Base-by-base conservation (phyloP, 2,329 filamentous ascomycete species). In the Fonsecaea monophora region DNA sequence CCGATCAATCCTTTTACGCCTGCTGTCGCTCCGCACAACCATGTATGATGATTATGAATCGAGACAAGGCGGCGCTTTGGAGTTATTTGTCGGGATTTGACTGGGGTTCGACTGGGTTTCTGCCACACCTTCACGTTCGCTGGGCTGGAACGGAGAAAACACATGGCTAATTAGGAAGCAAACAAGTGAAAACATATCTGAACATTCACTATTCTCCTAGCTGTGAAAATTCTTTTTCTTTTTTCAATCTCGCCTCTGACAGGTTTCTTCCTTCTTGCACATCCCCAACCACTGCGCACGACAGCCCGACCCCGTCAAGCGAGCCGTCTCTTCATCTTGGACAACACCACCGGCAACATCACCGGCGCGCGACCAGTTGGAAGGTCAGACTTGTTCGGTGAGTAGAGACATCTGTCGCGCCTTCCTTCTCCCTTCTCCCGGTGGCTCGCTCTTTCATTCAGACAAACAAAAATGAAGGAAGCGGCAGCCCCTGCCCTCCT, bases 21-120 rank as follows among this genome's bases (percentile, higher is more conserved):
- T 70, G 80, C 83, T 3, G 82, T 84, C 48, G 77, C 79, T 74
- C 77, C 81, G 56, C 73, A 79, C 55, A 83, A 86, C 73, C 79
- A 79, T 68, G 80, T 87, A 56, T 86, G 73, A 80, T 25, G 45
- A 74, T 18, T 53, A 65, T 25, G 42, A 58, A 4, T 53, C 30
- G 42, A 67, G 54, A 60, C n/a, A 50, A 48, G 57, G 38, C 30
- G 15, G 32, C 35, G 30, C 53, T 32, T 32, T 34, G 30, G 15
- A 45, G 30, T 48, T 35, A 30, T 34, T 15, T 45, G 9, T 37
- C 6, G 30, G 30, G 30, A 32, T 32, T 32, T 32, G 30, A 32
- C 30, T 32, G 30, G 6, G 6, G 30, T 32, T 32, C 1, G 25
- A 57, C 35, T 38, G 35, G n/a, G 25, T 55, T 62, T 62, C 60